Conservation (phyloP, 345 rosid species). For the Kernera saxatilis region DNA sequence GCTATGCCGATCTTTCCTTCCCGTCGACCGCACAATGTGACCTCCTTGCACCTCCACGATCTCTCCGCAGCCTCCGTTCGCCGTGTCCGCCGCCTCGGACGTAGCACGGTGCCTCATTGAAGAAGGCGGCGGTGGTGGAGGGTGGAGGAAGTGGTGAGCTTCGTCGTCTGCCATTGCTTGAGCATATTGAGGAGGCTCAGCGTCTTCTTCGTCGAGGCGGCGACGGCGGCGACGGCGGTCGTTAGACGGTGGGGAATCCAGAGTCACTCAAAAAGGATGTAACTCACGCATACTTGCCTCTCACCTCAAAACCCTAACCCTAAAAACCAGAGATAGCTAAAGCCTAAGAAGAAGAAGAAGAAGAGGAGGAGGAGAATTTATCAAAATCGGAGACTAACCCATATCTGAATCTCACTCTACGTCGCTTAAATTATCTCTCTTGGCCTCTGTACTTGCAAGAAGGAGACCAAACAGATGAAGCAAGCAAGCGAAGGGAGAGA, state of each 20-base stretch:
- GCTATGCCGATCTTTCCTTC: constrained; percentile 92
- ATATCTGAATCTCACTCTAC: constrained; percentile 7
- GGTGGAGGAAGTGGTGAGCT: constrained; percentile 51
- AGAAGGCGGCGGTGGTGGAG: constrained; percentile 43
- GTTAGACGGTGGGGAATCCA: constrained; percentile 31
- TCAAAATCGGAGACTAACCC: constrained; percentile 21
- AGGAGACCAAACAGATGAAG: constrained; percentile 32
- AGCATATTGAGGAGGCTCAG: constrained; percentile 37
- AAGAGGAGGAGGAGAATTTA: not conserved
- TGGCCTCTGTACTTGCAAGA: not conserved
- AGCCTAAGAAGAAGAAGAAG: not conserved
- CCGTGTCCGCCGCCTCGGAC: constrained; percentile 31
- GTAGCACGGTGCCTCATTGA: constrained; percentile 27
- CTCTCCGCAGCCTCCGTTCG: constrained; percentile 47
- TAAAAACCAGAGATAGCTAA: not conserved
- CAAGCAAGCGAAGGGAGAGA: constrained; percentile 3
- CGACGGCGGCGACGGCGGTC: constrained; percentile 30
- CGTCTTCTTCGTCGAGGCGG: constrained; percentile 34
- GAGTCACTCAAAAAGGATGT: constrained; percentile 29
- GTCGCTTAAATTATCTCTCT: not conserved
- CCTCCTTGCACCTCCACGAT: constrained; percentile 98
- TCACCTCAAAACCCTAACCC: constrained; percentile 32
- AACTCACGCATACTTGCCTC: constrained; percentile 24
- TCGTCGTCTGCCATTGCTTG: constrained; percentile 32
- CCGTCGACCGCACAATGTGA: constrained; percentile 94